phyloP scores from a whole-genome alignment of 2,329 filamentous ascomycete species.

The Calonectria crousiana region DNA sequence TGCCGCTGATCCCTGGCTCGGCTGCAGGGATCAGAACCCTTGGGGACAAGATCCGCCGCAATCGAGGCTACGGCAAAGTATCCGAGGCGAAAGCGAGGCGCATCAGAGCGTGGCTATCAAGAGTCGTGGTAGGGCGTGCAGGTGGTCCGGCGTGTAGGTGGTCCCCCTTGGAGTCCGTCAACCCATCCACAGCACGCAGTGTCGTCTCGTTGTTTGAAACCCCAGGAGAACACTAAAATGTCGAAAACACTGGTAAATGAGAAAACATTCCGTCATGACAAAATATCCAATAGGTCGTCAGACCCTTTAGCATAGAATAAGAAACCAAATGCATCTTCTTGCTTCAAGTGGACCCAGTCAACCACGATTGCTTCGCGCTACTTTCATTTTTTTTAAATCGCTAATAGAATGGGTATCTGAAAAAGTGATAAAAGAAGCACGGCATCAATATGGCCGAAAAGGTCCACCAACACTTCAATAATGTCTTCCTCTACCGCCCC shows the following conservation, averaged over 20 bases:
- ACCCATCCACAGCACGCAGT: too few species aligned
- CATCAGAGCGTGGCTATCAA: not conserved
- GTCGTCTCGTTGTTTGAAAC: not conserved
- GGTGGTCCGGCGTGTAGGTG: not conserved
- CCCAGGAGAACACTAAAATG: not conserved
- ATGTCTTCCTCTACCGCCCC: conserved; percentile 48
- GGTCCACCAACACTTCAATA: conserved; percentile 35
- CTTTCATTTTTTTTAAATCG: not conserved
- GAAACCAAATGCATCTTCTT: not conserved
- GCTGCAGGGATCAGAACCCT: not conserved
- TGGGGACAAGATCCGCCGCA: not conserved
- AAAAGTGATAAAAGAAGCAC: not conserved
- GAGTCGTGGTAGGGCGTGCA: not conserved
- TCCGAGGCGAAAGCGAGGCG: not conserved
- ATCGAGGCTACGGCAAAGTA: not conserved
- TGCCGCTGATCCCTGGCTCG: not conserved
- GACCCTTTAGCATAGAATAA: not conserved
- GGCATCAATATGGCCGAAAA: not conserved
- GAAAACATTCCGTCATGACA: not conserved
- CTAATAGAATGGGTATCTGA: conserved; percentile 12
- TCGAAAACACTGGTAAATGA: not conserved
- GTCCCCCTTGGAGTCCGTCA: not conserved
- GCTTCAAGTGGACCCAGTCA: not conserved
- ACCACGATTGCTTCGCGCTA: not conserved
- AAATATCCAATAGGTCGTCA: not conserved